phyloP scores from a whole-genome alignment of 345 rosid species.

The Cardiospermum halicacabum region DNA sequence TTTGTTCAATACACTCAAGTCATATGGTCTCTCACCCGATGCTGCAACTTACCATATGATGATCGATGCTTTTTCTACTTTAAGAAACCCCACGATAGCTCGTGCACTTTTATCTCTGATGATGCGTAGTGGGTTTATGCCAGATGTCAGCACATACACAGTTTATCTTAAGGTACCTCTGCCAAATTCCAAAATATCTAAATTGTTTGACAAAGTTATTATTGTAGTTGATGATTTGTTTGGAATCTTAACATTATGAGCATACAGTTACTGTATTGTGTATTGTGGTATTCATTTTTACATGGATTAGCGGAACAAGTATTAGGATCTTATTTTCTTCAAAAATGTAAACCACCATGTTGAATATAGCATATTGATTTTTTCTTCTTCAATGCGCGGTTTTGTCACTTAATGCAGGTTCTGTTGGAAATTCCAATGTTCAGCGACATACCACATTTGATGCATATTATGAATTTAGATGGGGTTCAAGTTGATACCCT shows the following conservation, averaged over 20 bases:
- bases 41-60: conserved; percentile 55
- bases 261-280: not conserved
- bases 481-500: conserved; percentile 43
- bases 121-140: conserved; percentile 68
- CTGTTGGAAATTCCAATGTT: conserved; percentile 38
- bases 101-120: conserved; percentile 62
- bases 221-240: not conserved
- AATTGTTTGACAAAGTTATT: too few species aligned
- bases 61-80: conserved; percentile 66
- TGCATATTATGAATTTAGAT: conserved; percentile 49
- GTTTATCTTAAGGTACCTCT: conserved; percentile 54
- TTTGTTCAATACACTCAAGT: conserved; percentile 54
- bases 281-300: not conserved
- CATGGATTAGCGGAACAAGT: not conserved
- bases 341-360: not conserved
- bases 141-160: conserved; percentile 39
- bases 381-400: conserved; percentile 11
- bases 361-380: not conserved
- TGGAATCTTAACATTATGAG: not conserved
- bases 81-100: conserved; percentile 48
- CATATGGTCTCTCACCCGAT: conserved; percentile 36
- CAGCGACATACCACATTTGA: conserved; percentile 51
- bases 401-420: conserved; percentile 41
- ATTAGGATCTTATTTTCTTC: not conserved
- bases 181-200: not conserved